Base-by-base conservation (phyloP, 148 eudicot species). In the Arctostaphylos glauca region DNA sequence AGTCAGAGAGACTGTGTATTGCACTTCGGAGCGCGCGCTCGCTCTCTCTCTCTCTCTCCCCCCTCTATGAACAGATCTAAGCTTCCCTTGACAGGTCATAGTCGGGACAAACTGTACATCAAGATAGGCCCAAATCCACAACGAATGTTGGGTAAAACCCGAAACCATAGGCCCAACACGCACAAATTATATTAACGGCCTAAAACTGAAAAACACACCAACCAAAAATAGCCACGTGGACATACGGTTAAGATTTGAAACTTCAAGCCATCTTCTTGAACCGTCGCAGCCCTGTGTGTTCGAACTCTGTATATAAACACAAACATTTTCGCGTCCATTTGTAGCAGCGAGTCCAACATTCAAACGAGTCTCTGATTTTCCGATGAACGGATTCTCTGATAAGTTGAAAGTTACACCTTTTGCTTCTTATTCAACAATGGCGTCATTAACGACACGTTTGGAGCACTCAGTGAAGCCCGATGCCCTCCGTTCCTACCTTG, bases 401-500 rank as follows among this genome's bases (percentile, higher is more conserved):
- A 64, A 55, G 43, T 8, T 67, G 21, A 49, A 23, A 25, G 7
- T 13, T 21, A 2, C 0, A n/a, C 70, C 76, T 38, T 52, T 18
- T 53, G 19, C 38, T 55, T 43, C 70, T n/a, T 72, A 16, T 25
- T 18, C 23, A 5, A 50, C 14, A 86, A 90, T 90, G 91, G 90
- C 93, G 31, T 82, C 96, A 23, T 87, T 94, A 10, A 84, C 55
- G 41, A 74, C 87, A 14, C 91, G 90, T 13, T 71, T 96, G 44
- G 83, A 87, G 18, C 88, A 93, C 87, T 81, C 92, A 5, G 82
- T 94, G 48, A 91, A 90, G 31, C 84, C 90, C 50, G 81, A 87
- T 43, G 91, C 99, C 38, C 84, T 94, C n/a, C 74, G 97, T 86
- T 81, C 97, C 0, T 96, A 96, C 80, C 86, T 96, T 7, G 98